phyloP scores from a whole-genome alignment of 257 asterid genomes.

The Perilla frutescens region DNA sequence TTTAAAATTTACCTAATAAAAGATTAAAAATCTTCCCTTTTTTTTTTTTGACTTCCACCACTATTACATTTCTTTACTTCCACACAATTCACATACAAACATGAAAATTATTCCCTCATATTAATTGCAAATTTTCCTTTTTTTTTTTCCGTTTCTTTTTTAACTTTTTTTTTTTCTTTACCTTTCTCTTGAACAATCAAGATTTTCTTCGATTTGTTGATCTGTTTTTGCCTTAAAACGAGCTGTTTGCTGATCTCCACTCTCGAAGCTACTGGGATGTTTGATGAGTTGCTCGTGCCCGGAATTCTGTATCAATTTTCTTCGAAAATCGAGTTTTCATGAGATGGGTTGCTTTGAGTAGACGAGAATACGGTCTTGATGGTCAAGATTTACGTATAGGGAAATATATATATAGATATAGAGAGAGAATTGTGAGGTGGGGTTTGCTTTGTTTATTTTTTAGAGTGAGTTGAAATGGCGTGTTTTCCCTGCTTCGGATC shows the following conservation, averaged over 20 bases:
- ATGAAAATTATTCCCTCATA: slow-evolving; percentile 18
- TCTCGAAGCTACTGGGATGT: slow-evolving; percentile 46
- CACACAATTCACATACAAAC: slow-evolving; percentile 32
- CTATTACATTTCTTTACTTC: slow-evolving; percentile 38
- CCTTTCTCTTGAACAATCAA: slow-evolving; percentile 50
- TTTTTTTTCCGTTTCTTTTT: not conserved
- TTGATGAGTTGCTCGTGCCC: slow-evolving; percentile 51
- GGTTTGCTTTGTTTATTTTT: slow-evolving; percentile 35
- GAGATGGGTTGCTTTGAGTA: slow-evolving; percentile 54
- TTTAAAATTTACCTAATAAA: slow-evolving; percentile 35
- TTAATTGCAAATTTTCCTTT: slow-evolving; percentile 29
- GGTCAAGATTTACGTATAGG: slow-evolving; percentile 38
- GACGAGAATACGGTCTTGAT: slow-evolving; percentile 42
- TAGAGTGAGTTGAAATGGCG: slow-evolving; percentile 58
- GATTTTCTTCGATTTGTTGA: slow-evolving; percentile 60
- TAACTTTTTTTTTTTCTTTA: slow-evolving; percentile 30
- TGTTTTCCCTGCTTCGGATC: slow-evolving; percentile 93
- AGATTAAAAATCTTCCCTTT: slow-evolving; percentile 34
- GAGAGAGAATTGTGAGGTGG: slow-evolving; percentile 49
- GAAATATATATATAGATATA: slow-evolving; percentile 4
- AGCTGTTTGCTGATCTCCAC: slow-evolving; percentile 50
- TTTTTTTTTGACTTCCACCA: slow-evolving; percentile 47
- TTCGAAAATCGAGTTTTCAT: slow-evolving; percentile 50
- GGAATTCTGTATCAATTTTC: slow-evolving; percentile 36
- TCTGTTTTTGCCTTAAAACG: slow-evolving; percentile 50